These are phyloP conservation scores for Litsea cubeba DNA, from an alignment of 164 flowering plant species.

Conservation along the genomic window DNA sequence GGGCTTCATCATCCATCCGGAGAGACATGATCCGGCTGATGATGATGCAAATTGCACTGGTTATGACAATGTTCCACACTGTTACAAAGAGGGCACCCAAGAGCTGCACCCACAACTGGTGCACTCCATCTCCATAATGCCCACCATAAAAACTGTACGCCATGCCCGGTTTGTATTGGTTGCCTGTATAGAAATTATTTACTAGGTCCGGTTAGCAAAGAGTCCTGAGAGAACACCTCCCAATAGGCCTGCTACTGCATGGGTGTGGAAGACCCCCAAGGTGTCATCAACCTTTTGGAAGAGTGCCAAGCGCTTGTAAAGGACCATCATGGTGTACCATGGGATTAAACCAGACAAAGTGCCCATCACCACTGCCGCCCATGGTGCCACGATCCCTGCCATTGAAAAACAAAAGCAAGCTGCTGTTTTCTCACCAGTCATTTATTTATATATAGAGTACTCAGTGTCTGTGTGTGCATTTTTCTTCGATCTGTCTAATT, in stretches of 20 bases:
- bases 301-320: conserved; percentile 42
- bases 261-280: conserved; percentile 63
- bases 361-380: conserved; percentile 65
- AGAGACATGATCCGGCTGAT: conserved; percentile 39
- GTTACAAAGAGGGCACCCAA: conserved; percentile 40
- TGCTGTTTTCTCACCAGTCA: neutral
- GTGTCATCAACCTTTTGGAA: conserved; percentile 67
- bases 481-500: too few species aligned
- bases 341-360: conserved; percentile 40
- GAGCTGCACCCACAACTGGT: conserved; percentile 42
- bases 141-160: conserved; percentile 17
- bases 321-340: conserved; percentile 74
- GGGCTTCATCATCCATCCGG: conserved; percentile 46
- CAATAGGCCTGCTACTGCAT: conserved; percentile 57
- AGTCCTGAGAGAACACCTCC: conserved; percentile 64
- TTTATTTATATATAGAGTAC: too few species aligned
- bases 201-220: conserved; percentile 45
- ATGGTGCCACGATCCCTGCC: conserved; percentile 48
- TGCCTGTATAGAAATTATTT: conserved; percentile 17
- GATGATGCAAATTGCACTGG: conserved; percentile 44
- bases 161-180: conserved; percentile 26
- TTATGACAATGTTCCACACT: conserved; percentile 41
- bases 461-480: too few species aligned
- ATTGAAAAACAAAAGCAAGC: neutral
- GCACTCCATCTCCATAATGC: conserved; percentile 16